Evolutionary conservation across 495 filamentous ascomycete genomes (phyloP), one percentile per base, ranked within the genome.

Genomic region (Tuber borchii): DNA sequence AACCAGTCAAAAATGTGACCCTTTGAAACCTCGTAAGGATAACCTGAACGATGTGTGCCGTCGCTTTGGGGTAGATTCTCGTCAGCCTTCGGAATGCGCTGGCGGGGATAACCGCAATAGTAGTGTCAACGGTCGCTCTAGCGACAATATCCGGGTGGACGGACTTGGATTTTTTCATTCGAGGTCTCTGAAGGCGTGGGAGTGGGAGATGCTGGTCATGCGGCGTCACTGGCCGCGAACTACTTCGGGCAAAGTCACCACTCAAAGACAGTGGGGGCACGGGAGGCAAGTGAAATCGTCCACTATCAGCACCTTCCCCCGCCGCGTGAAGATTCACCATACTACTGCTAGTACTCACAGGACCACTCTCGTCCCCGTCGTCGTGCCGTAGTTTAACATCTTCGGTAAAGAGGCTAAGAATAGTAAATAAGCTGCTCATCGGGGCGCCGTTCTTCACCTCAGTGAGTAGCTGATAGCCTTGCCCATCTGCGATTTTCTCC

Each of bases 361-460:
- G 86, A 61, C 82, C 83, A 61, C 51, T 61, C 22, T 88, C 86
- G 44, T 90, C 89, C 44, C 91, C 90, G 17, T 90, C 89, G 1
- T 88, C 85, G 71, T 90, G 87, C 40, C 90, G 89, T 44, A 98
- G 85, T 76, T 93, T 91, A 68, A 99, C 90, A 82, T 97, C 93
- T 83, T 98, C 95, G 8, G 95, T 98, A 80, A 99, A 99, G 0
- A 99, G 86, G 4, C 93, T 95, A 81, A 99, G 90, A 73, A 99
- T 97, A 1, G 96, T 97, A 84, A 99, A 99, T 9, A 99, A 84
- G 0, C 95, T 98, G 42, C 95, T 98, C 95, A 99, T 97, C 6
- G 95, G 95, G 16, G 95, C 95, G 31, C 95, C 95, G 82, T 98
- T 99, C 84, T 97, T 97, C 61, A 99, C 95, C 83, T 99, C 95